Evolutionary conservation across 2,329 filamentous ascomycete species (phyloP), one percentile per base, ranked within the genome.

Genomic region (Ophiostoma montium): DNA sequence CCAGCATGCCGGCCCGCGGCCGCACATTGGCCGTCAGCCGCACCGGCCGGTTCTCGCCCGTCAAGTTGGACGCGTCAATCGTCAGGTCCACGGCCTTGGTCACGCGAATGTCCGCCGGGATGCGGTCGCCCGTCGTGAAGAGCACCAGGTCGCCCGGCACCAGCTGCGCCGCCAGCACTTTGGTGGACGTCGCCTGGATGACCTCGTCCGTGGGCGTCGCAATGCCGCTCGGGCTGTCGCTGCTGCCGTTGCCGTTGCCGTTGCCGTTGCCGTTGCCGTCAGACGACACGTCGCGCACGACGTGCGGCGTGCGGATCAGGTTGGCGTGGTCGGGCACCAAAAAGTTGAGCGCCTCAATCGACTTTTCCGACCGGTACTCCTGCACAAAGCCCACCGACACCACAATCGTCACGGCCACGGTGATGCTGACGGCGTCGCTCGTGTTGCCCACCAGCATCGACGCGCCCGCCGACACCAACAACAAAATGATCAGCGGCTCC

Each of bases 301-400:
- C 23, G 60, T 54, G 23, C 58, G 58, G 15, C 53, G 58, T 60
- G 32, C 94, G 82, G 52, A 98, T 86, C n/a, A 96, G 72, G 67
- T 98, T 89, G 30, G 94, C 92, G 62, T 89, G 87, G 63, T 96
- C 94, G 27, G 92, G 94, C 0, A 98, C 90, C 23, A 98, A 70
- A 58, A 92, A 86, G 61, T 85, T 95, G 57, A 98, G 70, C 18
- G 92, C 92, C 65, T 98, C 92, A 56, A 98, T 80, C 3, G 90
- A 96, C 66, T 98, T 94, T 63, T 98, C 92, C 8, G 92, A 96
- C 52, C 92, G 76, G 64, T 98, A 98, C 66, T 98, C 92, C 63
- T 98, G 92, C 47, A 96, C 80, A 58, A 98, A 98, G 2, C 90
- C 92, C 38, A 98, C 92, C 0, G 84, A 84, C 21, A 98, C 89